Conservation (phyloP, 2,329 filamentous ascomycete genomes). For the Claviceps sp. region DNA sequence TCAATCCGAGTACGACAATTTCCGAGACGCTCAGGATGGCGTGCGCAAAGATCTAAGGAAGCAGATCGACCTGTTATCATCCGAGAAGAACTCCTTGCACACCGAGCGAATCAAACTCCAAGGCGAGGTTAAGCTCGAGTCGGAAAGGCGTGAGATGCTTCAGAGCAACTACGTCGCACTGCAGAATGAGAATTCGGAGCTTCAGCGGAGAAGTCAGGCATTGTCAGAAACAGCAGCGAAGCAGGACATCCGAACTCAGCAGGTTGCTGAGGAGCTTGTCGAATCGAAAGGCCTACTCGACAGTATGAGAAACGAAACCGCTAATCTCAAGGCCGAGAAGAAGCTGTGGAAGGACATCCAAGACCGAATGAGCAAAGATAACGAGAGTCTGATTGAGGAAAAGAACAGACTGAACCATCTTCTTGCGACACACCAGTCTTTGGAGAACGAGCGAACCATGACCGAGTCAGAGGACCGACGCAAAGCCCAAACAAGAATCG, state of each 20-base stretch:
- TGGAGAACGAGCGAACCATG: slow-evolving; percentile 85
- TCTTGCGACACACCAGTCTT: slow-evolving; percentile 69
- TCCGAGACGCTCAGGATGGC: slow-evolving; percentile 70
- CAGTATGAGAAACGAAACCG: slow-evolving; percentile 77
- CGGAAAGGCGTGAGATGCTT: slow-evolving; percentile 77
- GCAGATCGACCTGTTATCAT: slow-evolving; percentile 68
- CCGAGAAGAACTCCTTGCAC: slow-evolving; percentile 72
- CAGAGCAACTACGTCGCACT: slow-evolving; percentile 76
- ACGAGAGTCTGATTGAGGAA: slow-evolving; percentile 72
- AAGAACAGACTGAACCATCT: slow-evolving; percentile 71
- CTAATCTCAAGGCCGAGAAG: slow-evolving; percentile 91
- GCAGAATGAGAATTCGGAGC: slow-evolving; percentile 70
- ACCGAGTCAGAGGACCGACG: slow-evolving; percentile 70
- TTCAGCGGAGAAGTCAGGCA: slow-evolving; percentile 68
- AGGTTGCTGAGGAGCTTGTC: slow-evolving; percentile 84
- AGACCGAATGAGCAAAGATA: slow-evolving; percentile 75
- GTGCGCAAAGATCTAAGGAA: slow-evolving; percentile 74
- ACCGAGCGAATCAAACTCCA: slow-evolving; percentile 66
- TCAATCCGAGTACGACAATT: slow-evolving; percentile 79
- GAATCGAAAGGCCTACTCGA: slow-evolving; percentile 73
- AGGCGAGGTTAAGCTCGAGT: slow-evolving; percentile 70
- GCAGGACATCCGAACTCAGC: slow-evolving; percentile 80
- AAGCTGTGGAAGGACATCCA: slow-evolving; percentile 91
- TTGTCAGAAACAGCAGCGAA: slow-evolving; percentile 75
- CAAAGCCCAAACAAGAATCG: slow-evolving; percentile 64